phyloP scores from a whole-genome alignment of 2,329 filamentous ascomycete genomes.

The Paracoccidioides lutzii region DNA sequence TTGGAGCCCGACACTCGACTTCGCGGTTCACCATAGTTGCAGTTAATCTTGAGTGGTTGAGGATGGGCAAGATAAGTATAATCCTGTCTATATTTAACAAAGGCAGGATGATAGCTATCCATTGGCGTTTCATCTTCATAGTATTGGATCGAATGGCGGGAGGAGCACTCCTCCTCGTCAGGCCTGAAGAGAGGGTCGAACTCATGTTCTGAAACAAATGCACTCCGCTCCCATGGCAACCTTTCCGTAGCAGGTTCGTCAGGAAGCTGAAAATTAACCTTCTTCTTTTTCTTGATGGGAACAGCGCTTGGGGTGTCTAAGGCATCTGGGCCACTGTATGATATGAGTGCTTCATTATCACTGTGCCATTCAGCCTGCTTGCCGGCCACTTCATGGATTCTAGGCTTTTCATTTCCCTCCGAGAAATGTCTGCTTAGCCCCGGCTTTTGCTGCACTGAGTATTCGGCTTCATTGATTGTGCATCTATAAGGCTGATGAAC shows the following conservation, averaged over 20 bases:
- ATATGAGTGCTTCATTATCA: constrained; percentile 10
- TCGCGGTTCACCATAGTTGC: not conserved
- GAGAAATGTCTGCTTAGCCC: constrained; percentile 7
- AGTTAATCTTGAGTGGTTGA: constrained; percentile 1
- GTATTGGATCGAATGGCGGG: not conserved
- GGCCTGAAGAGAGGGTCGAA: not conserved
- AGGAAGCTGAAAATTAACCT: constrained; percentile 1
- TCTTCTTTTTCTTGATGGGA: constrained; percentile 1
- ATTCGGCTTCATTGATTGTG: not conserved
- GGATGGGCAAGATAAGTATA: constrained; percentile 1
- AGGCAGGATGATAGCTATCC: not conserved
- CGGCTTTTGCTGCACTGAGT: constrained; percentile 2
- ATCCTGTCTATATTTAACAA: not conserved
- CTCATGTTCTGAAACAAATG: not conserved
- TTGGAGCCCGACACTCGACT: not conserved
- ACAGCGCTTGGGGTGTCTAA: not conserved
- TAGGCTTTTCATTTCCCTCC: constrained; percentile 4
- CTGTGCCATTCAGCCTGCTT: constrained; percentile 10
- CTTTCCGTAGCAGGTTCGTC: not conserved
- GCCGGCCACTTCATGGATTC: not conserved
- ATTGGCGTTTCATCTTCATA: not conserved
- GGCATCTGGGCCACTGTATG: constrained; percentile 2
- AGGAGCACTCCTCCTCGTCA: not conserved
- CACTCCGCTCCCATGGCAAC: not conserved
- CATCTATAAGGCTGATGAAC: not conserved